phyloP scores from a whole-genome alignment of 495 filamentous ascomycete genomes.

The Sporormia fimetaria region DNA sequence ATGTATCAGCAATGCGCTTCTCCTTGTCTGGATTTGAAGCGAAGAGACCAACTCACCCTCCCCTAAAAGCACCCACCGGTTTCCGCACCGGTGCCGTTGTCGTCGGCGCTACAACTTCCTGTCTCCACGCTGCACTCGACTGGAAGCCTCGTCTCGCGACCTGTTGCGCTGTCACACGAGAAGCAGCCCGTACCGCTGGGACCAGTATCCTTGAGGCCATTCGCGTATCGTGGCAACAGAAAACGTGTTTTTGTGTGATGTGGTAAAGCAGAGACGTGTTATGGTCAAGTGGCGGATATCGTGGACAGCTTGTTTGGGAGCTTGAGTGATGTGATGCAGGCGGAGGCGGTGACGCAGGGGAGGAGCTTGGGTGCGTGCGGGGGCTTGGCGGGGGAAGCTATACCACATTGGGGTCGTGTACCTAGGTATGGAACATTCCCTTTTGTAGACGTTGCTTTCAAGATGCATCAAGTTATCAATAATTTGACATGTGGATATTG shows the following conservation, averaged over 20 bases:
- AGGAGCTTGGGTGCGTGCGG: too few relatives aligned
- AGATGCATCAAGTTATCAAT: too few relatives aligned
- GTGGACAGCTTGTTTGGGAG: too few relatives aligned
- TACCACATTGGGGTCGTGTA: too few relatives aligned
- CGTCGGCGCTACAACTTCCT: conserved; percentile 18
- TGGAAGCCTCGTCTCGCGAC: conserved; percentile 12
- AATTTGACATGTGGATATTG: too few relatives aligned
- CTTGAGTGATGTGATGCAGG: too few relatives aligned
- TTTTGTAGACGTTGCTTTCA: too few relatives aligned
- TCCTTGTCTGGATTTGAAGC: neutral
- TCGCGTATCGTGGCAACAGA: neutral
- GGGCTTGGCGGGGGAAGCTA: too few relatives aligned
- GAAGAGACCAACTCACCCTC: conserved; percentile 54
- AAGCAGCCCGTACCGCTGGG: conserved; percentile 25
- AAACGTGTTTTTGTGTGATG: neutral
- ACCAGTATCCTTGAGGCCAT: conserved; percentile 42
- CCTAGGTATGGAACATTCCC: too few relatives aligned
- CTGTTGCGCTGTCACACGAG: conserved; percentile 12
- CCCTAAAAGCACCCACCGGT: conserved; percentile 83
- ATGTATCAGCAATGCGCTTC: neutral
- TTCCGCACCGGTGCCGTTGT: conserved; percentile 56
- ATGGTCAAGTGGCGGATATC: too few relatives aligned
- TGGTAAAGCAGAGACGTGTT: too few relatives aligned
- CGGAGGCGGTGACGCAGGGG: too few relatives aligned
- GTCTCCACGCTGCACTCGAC: conserved; percentile 14